Evolutionary conservation across 2,329 filamentous ascomycete species (phyloP), one percentile per base, ranked within the genome.

Genomic region (Bertia moriformis): DNA sequence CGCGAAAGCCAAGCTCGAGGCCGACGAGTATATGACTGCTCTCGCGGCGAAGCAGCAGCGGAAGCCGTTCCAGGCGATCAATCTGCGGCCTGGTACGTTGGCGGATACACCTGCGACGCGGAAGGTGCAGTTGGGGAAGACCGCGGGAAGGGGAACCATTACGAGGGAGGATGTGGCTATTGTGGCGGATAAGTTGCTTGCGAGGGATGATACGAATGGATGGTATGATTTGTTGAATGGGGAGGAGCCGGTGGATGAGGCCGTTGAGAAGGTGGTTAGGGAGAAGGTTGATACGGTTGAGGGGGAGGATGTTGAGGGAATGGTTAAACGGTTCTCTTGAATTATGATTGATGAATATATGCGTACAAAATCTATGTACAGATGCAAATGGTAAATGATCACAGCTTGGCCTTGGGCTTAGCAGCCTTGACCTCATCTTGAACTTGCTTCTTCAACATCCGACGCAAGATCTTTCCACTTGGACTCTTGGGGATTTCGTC

Each of bases 401-500:
- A 35, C 15, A 35, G 32, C 15, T 35, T 35, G 15, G 32, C 32
- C 32, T 35, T 35, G 32, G 32, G 32, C 7, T 7, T 15, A 17
- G 10, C 7, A 7, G 32, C 32, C 10, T n/a, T 29, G 24, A n/a
- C 24, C 12, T 12, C 32, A 7, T 35, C 32, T 15, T 35, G 10
- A 15, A 18, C 10, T 15, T 35, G 32, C 15, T 66, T 61, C 38
- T 60, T 56, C 51, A 67, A 49, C 29, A 66, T 42, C 38, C 63
- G 50, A 15, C 65, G 53, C 39, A 68, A 45, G 27, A 68, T 65
- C 55, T 68, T 68, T 1, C 65, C 65, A 33, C 62, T 66, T 2
- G 74, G 69, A 43, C 81, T 83, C 61, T 83, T 86, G n/a, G 82
- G 80, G 20, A 87, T 76, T 12, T 61, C 61, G 22, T 80, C 69